Evolutionary conservation across 2,329 filamentous ascomycete species (phyloP).

Genomic region (Cercospora citrullina): DNA sequence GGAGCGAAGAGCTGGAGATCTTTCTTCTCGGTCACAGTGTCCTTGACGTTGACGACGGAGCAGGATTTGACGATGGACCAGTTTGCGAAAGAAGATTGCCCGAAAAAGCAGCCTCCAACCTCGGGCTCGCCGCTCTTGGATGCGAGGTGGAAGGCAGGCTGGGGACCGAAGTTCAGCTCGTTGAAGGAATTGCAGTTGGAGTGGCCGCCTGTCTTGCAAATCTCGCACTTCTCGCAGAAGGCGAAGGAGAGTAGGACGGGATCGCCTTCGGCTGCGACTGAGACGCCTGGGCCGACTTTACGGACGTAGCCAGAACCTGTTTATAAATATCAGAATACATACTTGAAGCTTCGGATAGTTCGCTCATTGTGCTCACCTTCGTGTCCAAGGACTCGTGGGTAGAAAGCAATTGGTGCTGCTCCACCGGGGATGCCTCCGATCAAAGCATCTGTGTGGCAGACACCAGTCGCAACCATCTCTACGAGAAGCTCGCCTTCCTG

Average conservation of each 20-base stretch:
- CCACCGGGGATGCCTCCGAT: conserved; percentile 45
- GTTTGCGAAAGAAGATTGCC: conserved; percentile 49
- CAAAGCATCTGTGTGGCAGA: conserved; percentile 58
- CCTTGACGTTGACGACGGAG: conserved; percentile 46
- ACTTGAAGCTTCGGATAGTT: too few relatives aligned
- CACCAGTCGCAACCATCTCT: conserved; percentile 54
- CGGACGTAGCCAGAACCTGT: conserved; percentile 52
- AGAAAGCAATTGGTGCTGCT: conserved; percentile 42
- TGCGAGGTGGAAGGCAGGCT: conserved; percentile 33
- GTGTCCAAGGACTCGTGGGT: conserved; percentile 55
- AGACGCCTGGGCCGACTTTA: conserved; percentile 45
- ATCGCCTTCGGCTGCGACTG: conserved; percentile 47
- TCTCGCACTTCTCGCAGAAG: conserved; percentile 51
- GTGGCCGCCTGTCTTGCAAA: conserved; percentile 49
- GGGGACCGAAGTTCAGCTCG: conserved; percentile 46
- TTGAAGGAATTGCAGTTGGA: conserved; percentile 54
- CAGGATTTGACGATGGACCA: conserved; percentile 44
- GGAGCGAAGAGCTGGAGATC: conserved; percentile 48
- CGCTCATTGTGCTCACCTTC: conserved; percentile 44
- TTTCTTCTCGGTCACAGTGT: conserved; percentile 41
- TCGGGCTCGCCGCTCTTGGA: conserved; percentile 31
- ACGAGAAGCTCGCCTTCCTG: conserved; percentile 53
- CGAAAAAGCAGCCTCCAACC: conserved; percentile 50
- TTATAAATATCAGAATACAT: background rate
- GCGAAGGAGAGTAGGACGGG: conserved; percentile 52